Evolutionary conservation across 1,284 basidiomycete genomes (phyloP).

Genomic region (Earliella scabrosa): DNA sequence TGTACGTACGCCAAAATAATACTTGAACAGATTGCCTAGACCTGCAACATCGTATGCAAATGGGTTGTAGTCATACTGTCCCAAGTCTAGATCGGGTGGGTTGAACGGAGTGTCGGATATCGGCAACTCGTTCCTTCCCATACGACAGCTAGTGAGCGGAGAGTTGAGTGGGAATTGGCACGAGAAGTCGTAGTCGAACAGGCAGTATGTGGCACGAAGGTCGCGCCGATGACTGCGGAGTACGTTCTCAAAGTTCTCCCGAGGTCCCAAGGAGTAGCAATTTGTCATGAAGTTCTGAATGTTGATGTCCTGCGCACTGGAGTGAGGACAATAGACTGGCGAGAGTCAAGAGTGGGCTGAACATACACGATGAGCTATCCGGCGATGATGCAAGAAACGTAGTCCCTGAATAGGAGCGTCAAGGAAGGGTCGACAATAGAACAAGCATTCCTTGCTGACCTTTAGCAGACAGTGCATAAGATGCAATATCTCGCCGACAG

Average conservation of each 20-base stretch:
- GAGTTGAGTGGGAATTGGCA: too few relatives aligned
- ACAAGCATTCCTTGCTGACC: not conserved
- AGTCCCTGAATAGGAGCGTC: not conserved
- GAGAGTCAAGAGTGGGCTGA: too few relatives aligned
- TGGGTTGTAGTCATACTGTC: slow-evolving; percentile 2
- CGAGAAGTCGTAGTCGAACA: slow-evolving; percentile 3
- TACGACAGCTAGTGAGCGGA: too few relatives aligned
- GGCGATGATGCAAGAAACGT: not conserved
- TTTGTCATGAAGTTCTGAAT: not conserved
- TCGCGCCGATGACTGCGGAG: not conserved
- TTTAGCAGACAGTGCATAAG: not conserved
- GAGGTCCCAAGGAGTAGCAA: not conserved
- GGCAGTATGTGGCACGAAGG: not conserved
- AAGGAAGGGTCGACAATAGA: not conserved
- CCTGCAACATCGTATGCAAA: slow-evolving; percentile 9
- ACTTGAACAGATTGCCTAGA: slow-evolving; percentile 3
- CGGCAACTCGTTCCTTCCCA: too few relatives aligned
- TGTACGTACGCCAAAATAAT: not conserved
- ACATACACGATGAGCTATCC: not conserved
- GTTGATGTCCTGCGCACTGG: not conserved
- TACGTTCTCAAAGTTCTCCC: not conserved
- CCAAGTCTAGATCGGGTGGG: not conserved
- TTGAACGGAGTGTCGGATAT: not conserved
- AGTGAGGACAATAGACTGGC: not conserved
- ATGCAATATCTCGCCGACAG: not conserved